Evolutionary conservation across 768 basidiomycete species (phyloP).

Genomic region (Mycena belliarum): DNA sequence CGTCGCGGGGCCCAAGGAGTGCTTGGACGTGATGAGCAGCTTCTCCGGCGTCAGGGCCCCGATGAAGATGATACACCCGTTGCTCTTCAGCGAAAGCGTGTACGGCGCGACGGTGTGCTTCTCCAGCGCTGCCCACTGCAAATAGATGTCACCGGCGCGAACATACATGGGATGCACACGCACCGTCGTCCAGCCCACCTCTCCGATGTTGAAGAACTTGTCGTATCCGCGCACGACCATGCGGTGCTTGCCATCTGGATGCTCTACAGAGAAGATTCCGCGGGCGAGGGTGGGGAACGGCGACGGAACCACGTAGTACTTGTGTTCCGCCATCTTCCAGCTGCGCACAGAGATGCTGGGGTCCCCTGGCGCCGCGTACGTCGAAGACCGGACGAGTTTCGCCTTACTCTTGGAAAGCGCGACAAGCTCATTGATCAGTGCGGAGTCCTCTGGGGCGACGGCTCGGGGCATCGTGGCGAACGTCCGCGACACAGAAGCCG

Average conservation of each 20-base stretch:
- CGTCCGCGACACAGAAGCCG: neutral
- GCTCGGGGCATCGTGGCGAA: neutral
- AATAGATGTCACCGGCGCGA: neutral
- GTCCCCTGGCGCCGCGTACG: conserved; percentile 59
- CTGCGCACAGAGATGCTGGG: conserved; percentile 60
- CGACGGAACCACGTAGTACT: conserved; percentile 85
- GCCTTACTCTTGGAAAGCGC: conserved; percentile 51
- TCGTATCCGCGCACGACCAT: conserved; percentile 94
- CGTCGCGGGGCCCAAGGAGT: conserved; percentile 67
- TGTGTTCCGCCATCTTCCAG: conserved; percentile 98
- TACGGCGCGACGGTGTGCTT: conserved; percentile 75
- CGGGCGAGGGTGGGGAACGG: conserved; percentile 93
- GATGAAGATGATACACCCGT: conserved; percentile 97
- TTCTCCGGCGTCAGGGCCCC: conserved; percentile 75
- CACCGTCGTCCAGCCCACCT: conserved; percentile 93
- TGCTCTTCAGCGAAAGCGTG: conserved; percentile 89
- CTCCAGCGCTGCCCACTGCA: conserved; percentile 75
- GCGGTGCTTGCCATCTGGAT: conserved; percentile 40
- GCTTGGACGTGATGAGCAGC: conserved; percentile 89
- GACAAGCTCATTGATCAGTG: conserved; percentile 58
- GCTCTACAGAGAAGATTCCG: conserved; percentile 76
- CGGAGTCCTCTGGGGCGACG: conserved; percentile 43
- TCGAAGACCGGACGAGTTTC: conserved; percentile 64
- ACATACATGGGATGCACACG: conserved; percentile 27
- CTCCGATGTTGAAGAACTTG: conserved; percentile 98